Evolutionary conservation across 2,329 filamentous ascomycete species (phyloP).

Genomic region (Coniochaeta ligniaria): DNA sequence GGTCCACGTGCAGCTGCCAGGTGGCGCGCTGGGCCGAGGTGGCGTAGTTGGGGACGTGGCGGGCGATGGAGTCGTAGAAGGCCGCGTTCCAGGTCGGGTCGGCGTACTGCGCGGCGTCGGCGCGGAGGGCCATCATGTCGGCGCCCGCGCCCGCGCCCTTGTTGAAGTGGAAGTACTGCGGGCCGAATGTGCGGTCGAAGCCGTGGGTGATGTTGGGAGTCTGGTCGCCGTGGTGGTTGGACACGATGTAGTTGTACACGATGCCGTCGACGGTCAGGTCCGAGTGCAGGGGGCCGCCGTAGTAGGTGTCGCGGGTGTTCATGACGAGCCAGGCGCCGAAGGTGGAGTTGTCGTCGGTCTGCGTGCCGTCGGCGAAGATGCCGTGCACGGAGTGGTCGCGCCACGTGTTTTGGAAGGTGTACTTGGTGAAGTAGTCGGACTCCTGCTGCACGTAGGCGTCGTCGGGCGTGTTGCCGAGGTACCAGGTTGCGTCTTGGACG

Average conservation of each 20-base stretch:
- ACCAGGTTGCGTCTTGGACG: slow-evolving; percentile 60
- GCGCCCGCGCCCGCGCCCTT: slow-evolving; percentile 32
- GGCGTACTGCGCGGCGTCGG: slow-evolving; percentile 46
- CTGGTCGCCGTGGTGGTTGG: slow-evolving; percentile 56
- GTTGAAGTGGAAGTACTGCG: slow-evolving; percentile 59
- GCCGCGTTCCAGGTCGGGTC: slow-evolving; percentile 46
- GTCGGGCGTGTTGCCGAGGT: slow-evolving; percentile 43
- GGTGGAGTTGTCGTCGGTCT: slow-evolving; percentile 39
- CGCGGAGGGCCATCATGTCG: slow-evolving; percentile 37
- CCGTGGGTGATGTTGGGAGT: slow-evolving; percentile 56
- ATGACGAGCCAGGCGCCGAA: slow-evolving; percentile 58
- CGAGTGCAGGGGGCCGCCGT: slow-evolving; percentile 53
- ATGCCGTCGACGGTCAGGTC: slow-evolving; percentile 59
- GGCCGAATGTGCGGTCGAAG: slow-evolving; percentile 59
- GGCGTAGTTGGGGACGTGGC: slow-evolving; percentile 51
- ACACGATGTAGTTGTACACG: slow-evolving; percentile 56
- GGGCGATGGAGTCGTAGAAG: slow-evolving; percentile 58
- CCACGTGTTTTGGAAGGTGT: slow-evolving; percentile 54
- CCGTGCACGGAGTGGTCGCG: slow-evolving; percentile 52
- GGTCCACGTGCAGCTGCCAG: slow-evolving; percentile 39
- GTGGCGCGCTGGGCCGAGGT: slow-evolving; percentile 42
- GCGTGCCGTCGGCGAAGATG: slow-evolving; percentile 28
- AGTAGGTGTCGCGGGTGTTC: slow-evolving; percentile 58
- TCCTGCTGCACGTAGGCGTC: slow-evolving; percentile 49
- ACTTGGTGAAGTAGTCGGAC: slow-evolving; percentile 60